phyloP scores from a whole-genome alignment of 768 basidiomycete genomes.

The Kwoniella shandongensis region DNA sequence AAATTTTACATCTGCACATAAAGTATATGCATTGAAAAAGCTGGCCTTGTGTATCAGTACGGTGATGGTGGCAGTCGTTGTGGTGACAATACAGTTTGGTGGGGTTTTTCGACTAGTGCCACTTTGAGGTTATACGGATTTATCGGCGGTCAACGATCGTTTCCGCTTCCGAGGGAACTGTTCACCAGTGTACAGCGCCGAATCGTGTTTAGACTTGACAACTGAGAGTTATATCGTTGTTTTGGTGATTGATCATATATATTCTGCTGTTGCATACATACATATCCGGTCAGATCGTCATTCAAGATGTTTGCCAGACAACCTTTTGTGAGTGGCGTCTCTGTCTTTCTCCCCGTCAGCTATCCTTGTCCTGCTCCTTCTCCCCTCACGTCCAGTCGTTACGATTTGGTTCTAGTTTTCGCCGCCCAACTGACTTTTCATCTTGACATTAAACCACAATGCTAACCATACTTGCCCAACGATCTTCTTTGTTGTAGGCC shows the following conservation, averaged over 20 bases:
- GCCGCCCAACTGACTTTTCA: no score
- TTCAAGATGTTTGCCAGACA: conserved; percentile 21
- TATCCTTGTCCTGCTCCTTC: neutral
- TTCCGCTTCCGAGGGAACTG: conserved; percentile 2
- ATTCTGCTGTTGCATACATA: neutral
- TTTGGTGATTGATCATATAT: no score
- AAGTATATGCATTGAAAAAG: no score
- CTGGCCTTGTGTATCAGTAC: no score
- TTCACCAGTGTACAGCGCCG: no score
- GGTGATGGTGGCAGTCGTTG: no score
- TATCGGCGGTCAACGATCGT: neutral
- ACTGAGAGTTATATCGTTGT: no score
- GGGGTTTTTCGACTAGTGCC: no score
- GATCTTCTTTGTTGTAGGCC: conserved; percentile 18
- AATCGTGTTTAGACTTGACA: no score
- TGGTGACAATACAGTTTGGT: no score
- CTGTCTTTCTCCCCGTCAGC: neutral
- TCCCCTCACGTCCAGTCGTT: neutral
- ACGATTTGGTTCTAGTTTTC: neutral
- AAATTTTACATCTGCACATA: no score
- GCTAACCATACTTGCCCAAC: neutral
- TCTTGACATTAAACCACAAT: no score
- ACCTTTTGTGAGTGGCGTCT: conserved; percentile 17
- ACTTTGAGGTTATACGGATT: neutral
- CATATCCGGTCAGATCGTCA: neutral